Conservation (phyloP, 208 protist species). For the Zelonia costaricensis region DNA sequence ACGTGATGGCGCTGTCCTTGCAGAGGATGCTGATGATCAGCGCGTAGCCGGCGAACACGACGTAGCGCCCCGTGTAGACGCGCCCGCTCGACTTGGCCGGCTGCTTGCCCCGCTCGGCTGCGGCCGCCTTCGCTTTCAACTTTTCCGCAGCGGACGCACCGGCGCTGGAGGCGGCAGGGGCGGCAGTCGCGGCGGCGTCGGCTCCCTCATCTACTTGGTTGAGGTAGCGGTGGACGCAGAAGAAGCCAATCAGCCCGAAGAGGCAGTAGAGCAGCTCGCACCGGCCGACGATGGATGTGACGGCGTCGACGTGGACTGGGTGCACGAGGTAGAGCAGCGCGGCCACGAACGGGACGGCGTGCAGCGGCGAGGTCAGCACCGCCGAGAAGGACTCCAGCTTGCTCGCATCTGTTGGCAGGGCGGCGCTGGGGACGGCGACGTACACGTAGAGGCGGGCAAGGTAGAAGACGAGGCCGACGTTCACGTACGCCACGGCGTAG, state of each 20-base stretch:
- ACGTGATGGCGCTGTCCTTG: slow-evolving; percentile 83
- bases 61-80: slow-evolving; percentile 32
- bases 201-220: slow-evolving; percentile 6
- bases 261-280: slow-evolving; percentile 75
- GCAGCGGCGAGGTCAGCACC: slow-evolving; percentile 13
- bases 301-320: slow-evolving; percentile 89
- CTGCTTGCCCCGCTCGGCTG: not conserved
- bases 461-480: slow-evolving; percentile 48
- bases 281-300: slow-evolving; percentile 81
- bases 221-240: slow-evolving; percentile 35
- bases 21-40: slow-evolving; percentile 33
- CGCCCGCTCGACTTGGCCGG: not conserved
- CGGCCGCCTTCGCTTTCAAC: not conserved
- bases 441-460: slow-evolving; percentile 42
- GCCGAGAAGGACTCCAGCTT: not conserved
- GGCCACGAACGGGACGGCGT: slow-evolving; percentile 35
- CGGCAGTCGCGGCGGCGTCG: not conserved
- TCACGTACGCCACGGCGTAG: slow-evolving; percentile 42
- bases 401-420: not conserved
- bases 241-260: slow-evolving; percentile 58
- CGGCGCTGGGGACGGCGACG: not conserved
- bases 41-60: slow-evolving; percentile 24
- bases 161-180: not conserved
- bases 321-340: slow-evolving; percentile 75
- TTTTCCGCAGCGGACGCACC: not conserved